phyloP scores from a whole-genome alignment of 1,284 basidiomycete species.

The Dichomitus squalens region DNA sequence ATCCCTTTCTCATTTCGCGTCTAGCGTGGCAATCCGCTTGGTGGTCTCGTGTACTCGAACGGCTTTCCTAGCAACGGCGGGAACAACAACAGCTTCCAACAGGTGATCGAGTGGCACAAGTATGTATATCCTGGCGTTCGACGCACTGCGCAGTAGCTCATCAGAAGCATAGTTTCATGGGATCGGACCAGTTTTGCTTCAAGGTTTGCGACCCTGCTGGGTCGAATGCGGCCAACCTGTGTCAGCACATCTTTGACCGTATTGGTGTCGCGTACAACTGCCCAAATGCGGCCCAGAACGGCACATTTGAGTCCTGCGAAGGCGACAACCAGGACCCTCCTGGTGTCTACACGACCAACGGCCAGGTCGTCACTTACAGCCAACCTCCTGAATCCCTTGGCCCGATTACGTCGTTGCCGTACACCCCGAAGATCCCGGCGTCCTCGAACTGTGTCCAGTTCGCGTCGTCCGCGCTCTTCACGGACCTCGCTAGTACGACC shows the following conservation, averaged over 20 bases:
- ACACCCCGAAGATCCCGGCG: slow-evolving; percentile 58
- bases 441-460: slow-evolving; percentile 66
- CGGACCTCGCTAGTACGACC: slow-evolving; percentile 32
- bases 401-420: slow-evolving; percentile 60
- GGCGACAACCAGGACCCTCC: slow-evolving; percentile 66
- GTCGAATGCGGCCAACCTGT: slow-evolving; percentile 41
- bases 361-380: slow-evolving; percentile 49
- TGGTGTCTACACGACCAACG: slow-evolving; percentile 51
- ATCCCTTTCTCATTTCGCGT: background rate
- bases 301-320: slow-evolving; percentile 47
- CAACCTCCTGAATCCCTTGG: slow-evolving; percentile 66
- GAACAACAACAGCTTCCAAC: slow-evolving; percentile 38
- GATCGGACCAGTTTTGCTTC: slow-evolving; percentile 48
- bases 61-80: slow-evolving; percentile 39
- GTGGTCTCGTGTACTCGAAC: slow-evolving; percentile 53
- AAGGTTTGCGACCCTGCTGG: slow-evolving; percentile 55
- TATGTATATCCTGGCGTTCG: slow-evolving; percentile 23
- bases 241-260: slow-evolving; percentile 51
- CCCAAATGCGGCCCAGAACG: slow-evolving; percentile 42
- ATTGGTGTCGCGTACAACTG: slow-evolving; percentile 54
- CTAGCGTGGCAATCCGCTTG: slow-evolving; percentile 55
- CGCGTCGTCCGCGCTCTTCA: slow-evolving; percentile 55
- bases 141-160: background rate
- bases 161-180: slow-evolving; percentile 44
- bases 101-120: slow-evolving; percentile 50